Conservation (phyloP, 108 stramenopile species). For the Discostella stelligeroides region DNA sequence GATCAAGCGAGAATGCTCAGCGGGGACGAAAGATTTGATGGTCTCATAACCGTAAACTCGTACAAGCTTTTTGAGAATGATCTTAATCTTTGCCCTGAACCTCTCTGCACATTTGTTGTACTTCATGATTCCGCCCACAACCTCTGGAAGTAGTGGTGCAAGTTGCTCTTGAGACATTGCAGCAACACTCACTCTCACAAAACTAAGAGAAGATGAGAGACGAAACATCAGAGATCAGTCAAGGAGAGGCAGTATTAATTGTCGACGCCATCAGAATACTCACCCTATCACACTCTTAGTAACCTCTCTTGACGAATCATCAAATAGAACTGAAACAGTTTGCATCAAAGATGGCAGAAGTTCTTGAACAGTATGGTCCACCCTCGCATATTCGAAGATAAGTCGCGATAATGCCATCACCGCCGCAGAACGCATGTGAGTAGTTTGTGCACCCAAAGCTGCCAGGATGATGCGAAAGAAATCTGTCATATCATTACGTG, state of each 20-base stretch:
- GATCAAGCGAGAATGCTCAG: constrained; percentile 79
- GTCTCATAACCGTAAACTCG: constrained; percentile 82
- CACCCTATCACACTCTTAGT: constrained; percentile 84
- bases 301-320: constrained; percentile 88
- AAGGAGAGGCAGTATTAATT: not conserved
- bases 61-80: constrained; percentile 92
- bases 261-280: not conserved
- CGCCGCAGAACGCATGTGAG: constrained; percentile 93
- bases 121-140: constrained; percentile 79
- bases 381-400: constrained; percentile 68
- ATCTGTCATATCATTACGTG: constrained; percentile 53
- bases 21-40: constrained; percentile 78
- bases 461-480: constrained; percentile 78
- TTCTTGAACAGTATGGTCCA: constrained; percentile 61
- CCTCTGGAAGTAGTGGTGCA: constrained; percentile 73
- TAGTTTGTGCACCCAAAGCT: constrained; percentile 81
- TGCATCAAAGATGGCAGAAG: constrained; percentile 75
- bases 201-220: constrained; percentile 17
- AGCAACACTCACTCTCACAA: constrained; percentile 86
- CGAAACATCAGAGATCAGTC: not conserved
- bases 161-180: constrained; percentile 68
- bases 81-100: constrained; percentile 92
- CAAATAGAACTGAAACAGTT: constrained; percentile 86
- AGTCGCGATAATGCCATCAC: constrained; percentile 77
- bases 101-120: constrained; percentile 82